Percentiles rank a stretch among this genome's conserved stretches.
These are phyloP conservation scores for Achlya hypogyna DNA, from an alignment of 352 stramenopile species.

Conservation along the genomic window DNA sequence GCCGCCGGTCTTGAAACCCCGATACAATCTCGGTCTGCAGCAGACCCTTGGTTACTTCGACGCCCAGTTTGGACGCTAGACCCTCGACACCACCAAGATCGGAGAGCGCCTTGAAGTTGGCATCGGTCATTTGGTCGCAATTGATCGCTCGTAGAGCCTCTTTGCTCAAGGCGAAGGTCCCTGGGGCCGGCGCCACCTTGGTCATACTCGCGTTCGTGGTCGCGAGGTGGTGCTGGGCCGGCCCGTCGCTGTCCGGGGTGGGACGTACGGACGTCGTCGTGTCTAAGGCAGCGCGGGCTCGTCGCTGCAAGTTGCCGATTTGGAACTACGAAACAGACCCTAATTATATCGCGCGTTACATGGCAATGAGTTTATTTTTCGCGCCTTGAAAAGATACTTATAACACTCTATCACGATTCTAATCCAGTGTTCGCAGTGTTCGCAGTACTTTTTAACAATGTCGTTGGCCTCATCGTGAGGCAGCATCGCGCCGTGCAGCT, in stretches of 20 bases:
- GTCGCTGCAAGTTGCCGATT: too few relatives aligned
- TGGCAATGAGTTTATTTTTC: too few relatives aligned
- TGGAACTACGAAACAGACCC: too few relatives aligned
- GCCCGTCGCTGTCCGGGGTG: neutral
- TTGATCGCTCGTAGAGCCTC: conserved; percentile 63
- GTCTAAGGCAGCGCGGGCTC: neutral
- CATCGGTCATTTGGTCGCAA: conserved; percentile 73
- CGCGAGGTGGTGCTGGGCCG: neutral
- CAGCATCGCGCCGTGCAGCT: too few relatives aligned
- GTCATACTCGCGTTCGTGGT: conserved; percentile 24
- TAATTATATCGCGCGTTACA: too few relatives aligned
- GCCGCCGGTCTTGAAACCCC: conserved; percentile 39
- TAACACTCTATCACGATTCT: too few relatives aligned
- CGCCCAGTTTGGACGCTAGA: conserved; percentile 53
- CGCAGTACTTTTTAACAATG: too few relatives aligned
- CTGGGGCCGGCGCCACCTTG: conserved; percentile 55
- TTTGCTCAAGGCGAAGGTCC: conserved; percentile 57
- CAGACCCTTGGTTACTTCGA: conserved; percentile 57
- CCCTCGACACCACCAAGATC: conserved; percentile 45
- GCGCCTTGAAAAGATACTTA: too few relatives aligned
- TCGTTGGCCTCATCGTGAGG: too few relatives aligned
- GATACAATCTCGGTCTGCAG: conserved; percentile 49
- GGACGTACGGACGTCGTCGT: conserved; percentile 3
- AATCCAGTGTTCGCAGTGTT: too few relatives aligned
- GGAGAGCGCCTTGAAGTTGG: conserved; percentile 47